Conservation (phyloP, 2,329 filamentous ascomycete genomes). For the Cladobotryum mycophilum region DNA sequence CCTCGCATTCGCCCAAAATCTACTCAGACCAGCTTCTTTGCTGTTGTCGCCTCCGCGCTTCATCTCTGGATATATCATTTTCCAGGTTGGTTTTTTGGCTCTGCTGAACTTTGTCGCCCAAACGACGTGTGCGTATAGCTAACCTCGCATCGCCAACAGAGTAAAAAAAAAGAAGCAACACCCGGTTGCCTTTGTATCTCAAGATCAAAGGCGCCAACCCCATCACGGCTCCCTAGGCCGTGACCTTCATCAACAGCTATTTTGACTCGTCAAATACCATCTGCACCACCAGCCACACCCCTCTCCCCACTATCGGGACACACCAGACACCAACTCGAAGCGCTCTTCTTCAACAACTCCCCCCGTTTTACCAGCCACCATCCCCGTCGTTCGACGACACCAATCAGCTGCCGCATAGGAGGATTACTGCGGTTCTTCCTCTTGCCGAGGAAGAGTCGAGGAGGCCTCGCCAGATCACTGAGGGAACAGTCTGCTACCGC, state of each 20-base stretch:
- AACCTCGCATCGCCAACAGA: too few relatives aligned
- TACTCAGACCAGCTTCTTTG: not conserved
- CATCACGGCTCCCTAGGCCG: constrained; percentile 60
- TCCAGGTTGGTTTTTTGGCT: not conserved
- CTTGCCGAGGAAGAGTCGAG: constrained; percentile 98
- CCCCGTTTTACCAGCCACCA: constrained; percentile 39
- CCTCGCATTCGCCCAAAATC: not conserved
- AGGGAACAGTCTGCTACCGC: constrained; percentile 86
- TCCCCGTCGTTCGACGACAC: constrained; percentile 52
- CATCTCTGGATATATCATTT: not conserved
- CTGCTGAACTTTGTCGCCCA: too few relatives aligned
- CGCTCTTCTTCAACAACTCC: constrained; percentile 45
- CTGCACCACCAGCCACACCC: constrained; percentile 61
- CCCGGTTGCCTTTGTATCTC: constrained; percentile 55
- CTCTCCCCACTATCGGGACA: constrained; percentile 44
- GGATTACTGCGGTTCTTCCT: constrained; percentile 97
- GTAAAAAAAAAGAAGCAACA: constrained; percentile 1
- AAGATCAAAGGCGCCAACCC: constrained; percentile 51
- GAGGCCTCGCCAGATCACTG: constrained; percentile 89
- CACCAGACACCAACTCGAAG: constrained; percentile 42
- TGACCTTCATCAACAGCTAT: constrained; percentile 61
- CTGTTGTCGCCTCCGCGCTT: not conserved
- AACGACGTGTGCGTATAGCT: too few relatives aligned
- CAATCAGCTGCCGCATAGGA: constrained; percentile 99
- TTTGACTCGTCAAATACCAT: constrained; percentile 59